Base-by-base conservation (phyloP, 164 flowering plant genomes). In the Houttuynia cordata region DNA sequence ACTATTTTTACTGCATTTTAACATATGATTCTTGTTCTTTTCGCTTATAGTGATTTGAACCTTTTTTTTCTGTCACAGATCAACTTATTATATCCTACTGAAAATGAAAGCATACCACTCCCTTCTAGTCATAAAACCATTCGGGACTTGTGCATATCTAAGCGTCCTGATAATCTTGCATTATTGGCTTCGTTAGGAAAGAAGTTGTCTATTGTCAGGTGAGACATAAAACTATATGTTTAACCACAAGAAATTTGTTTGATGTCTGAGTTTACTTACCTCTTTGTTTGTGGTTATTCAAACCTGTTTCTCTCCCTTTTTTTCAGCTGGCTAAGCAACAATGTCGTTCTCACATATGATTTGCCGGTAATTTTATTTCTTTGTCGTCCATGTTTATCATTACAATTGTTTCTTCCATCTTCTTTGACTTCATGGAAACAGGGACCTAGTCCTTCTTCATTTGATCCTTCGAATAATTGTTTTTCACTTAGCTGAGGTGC, bases 181-280 rank as follows among this genome's bases (percentile, higher is more conserved):
- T 84, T 90, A 42, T 62, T 78, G 67, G 85, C 97, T 62, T 82
- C 94, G 23, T 22, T 83, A 57, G 94, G 91, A 60, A 87, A 86
- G 77, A 90, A 82, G 72, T 61, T 90, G 49, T 80, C 88, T 52
- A 68, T 93, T 73, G 58, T 90, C 66, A 87, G 98, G 98, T 92
- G 30, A 53, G 55, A 20, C 24, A 21, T 6, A 49, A 13, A 51
- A 17, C 18, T 18, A 30, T 37, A 34, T 53, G 63, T 34, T 12
- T 0, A 20, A 37, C 41, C 21, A 0, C 14, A 50, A 24, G 14
- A 19, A 52, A n/a, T 22, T 42, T 4, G 13, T 59, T 60, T 45
- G 17, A 24, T 23, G 20, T 22, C 49, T 30, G 14, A 25, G 23
- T 19, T 8, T 7, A 19, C 12, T 12, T 37, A 30, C 23, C 56